These are phyloP conservation scores for Trifolium subterraneum DNA, from an alignment of 306 rosid genomes.

Conservation along the genomic window DNA sequence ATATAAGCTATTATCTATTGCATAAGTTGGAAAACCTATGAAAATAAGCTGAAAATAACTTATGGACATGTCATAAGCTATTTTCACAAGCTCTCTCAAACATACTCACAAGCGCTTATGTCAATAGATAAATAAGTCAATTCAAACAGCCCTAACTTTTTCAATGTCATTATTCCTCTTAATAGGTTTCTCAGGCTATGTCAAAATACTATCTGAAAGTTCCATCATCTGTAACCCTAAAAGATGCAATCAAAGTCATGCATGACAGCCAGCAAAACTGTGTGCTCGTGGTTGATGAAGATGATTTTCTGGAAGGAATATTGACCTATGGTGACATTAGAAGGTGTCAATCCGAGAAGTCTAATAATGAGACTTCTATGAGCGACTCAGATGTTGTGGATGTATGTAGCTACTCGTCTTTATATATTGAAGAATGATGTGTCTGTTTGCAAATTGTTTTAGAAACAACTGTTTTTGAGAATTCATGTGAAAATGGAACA, in stretches of 20 bases:
- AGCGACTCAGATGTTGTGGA: constrained; percentile 54
- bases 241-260: constrained; percentile 77
- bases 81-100: background rate
- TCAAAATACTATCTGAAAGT: constrained; percentile 73
- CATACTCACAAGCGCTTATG: background rate
- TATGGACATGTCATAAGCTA: background rate
- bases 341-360: constrained; percentile 63
- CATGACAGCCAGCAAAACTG: constrained; percentile 74
- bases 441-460: constrained; percentile 26
- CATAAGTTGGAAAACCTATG: background rate
- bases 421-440: constrained; percentile 29
- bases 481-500: background rate
- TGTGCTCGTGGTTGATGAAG: constrained; percentile 72
- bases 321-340: constrained; percentile 83
- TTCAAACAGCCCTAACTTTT: constrained; percentile 1
- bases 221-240: constrained; percentile 53
- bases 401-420: constrained; percentile 58
- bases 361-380: constrained; percentile 54
- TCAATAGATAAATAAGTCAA: background rate
- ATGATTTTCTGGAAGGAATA: constrained; percentile 87
- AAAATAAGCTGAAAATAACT: background rate
- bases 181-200: constrained; percentile 86
- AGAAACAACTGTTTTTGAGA: background rate
- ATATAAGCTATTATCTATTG: background rate
- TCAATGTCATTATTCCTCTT: constrained; percentile 35